Base-by-base conservation (phyloP, 1,284 basidiomycete species). In the Trametes pubescens region DNA sequence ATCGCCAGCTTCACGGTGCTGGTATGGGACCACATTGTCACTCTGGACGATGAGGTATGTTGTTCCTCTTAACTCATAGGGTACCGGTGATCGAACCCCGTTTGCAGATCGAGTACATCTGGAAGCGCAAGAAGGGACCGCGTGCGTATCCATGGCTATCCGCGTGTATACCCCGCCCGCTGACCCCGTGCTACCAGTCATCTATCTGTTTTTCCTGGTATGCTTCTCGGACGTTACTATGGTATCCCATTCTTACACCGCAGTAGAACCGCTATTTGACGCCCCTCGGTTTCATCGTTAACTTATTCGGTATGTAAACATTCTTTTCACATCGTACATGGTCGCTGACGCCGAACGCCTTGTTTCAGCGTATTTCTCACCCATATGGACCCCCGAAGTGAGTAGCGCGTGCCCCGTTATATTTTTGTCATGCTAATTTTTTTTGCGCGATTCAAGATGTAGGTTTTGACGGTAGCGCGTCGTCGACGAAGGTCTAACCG, bases 21-120 rank as follows among this genome's bases (percentile, higher is more conserved):
- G 6, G 62, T 84, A 22, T 85, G 81, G 78, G 83, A 86, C 64
- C 83, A 85, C 67, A 68, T 84, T 21, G 75, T 83, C 57, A 83
- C 84, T 0, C 80, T 85, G 57, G 73, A 71, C 0, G 83, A 85
- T 56, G 83, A 84, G 71, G 79, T 81, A 54, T 24, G 68, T 66
- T 29, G 6, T 48, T 14, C 29, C 4, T 8, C 14, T 13, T 49
- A 8, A n/a, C 40, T n/a, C 1, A 24, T 9, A 11, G 18, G 3
- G 26, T n/a, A 16, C 40, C 11, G 29, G 8, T 9, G 24, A 54
- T 55, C 43, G 37, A 51, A 18, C 29, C 29, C 29, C 35, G 2
- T 21, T 7, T 59, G 16, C 40, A 83, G 80, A 78, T 83, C 13
- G 80, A 84, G 59, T 81, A 79, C 66, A 77, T 86, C 32, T 86